A percentile compares a stretch with the other conserved stretches of the same genome.
These are phyloP conservation scores for Vigna unguiculata DNA, from an alignment of 306 rosid species.

Conservation along the genomic window DNA sequence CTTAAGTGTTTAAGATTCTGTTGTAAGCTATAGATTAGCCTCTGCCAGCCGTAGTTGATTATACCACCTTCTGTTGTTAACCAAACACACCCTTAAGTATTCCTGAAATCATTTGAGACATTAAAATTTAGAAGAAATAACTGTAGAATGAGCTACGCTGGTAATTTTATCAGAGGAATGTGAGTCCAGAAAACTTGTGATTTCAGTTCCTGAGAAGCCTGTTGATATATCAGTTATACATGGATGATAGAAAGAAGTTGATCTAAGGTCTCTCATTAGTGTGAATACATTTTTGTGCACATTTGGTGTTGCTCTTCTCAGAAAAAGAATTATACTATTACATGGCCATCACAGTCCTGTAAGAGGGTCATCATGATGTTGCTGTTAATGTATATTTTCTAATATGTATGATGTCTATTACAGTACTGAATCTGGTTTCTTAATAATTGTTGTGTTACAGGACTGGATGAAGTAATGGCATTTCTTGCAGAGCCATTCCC, in stretches of 20 bases:
- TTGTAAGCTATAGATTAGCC: no score
- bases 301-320: constrained; percentile 20
- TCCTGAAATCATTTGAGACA: background rate
- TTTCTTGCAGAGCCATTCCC: constrained; percentile 83
- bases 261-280: constrained; percentile 17
- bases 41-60: no score
- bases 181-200: background rate
- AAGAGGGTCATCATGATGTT: constrained; percentile 3
- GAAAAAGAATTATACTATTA: constrained; percentile 24
- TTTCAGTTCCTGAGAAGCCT: background rate
- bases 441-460: constrained; percentile 55
- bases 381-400: constrained; percentile 29
- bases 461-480: constrained; percentile 88
- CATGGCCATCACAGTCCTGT: constrained; percentile 20
- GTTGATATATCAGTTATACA: constrained; percentile 2
- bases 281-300: background rate
- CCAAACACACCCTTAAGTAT: background rate
- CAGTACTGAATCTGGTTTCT: constrained; percentile 37
- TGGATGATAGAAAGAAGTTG: constrained; percentile 3
- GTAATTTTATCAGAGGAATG: background rate
- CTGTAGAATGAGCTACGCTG: constrained; percentile 1
- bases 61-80: no score
- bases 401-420: constrained; percentile 27
- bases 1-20: no score
- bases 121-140: background rate